Base-by-base conservation (phyloP, 331 rosid species). In the Cucumis variabilis region DNA sequence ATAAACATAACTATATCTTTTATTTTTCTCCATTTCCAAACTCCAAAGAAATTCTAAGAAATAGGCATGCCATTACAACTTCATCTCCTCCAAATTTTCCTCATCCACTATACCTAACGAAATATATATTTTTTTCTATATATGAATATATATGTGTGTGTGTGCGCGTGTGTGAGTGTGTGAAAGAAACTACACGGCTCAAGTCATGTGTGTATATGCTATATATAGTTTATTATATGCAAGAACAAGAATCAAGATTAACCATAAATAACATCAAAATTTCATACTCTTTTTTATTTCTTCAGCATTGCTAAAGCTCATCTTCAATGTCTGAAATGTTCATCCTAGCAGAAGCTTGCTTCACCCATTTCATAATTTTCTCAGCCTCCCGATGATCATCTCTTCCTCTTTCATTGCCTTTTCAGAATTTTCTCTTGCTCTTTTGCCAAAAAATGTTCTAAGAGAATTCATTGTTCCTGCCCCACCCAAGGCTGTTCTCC, bases 351-450 rank as follows among this genome's bases (percentile, higher is more conserved):
- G 99, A 96, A n/a, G 89, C 91, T 33, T 91, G 93, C 88, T 90
- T 95, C 27, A 94, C 98, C 96, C 93, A 88, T 85, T 92, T 84
- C 24, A 93, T 91, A 21, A 95, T 93, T 86, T 90, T 93, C 89
- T 93, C 94, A 70, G 97, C 98, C 92, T 96, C 99, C 21, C 91
- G 90, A 85, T 91, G 69, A 94, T 87, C 92, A 89, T 96, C 87
- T 91, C 89, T 89, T 96, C 94, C 82, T 95, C 98, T 87, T 90
- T 91, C 93, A 93, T 48, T 8, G 98, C 98, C 82, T 90, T 94
- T 92, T 95, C 70, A 96, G 91, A 9, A 91, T 88, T 87, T 88
- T 93, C 68, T 92, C 71, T 85, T 93, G 98, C 69, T 92, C 89
- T 84, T 90, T 93, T 33, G 85, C 89, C 10, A 87, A 96, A n/a